Percentiles rank a stretch among this genome's conserved stretches.
phyloP scores from a whole-genome alignment of 495 filamentous ascomycete species.

The Aspergillus asperescens region DNA sequence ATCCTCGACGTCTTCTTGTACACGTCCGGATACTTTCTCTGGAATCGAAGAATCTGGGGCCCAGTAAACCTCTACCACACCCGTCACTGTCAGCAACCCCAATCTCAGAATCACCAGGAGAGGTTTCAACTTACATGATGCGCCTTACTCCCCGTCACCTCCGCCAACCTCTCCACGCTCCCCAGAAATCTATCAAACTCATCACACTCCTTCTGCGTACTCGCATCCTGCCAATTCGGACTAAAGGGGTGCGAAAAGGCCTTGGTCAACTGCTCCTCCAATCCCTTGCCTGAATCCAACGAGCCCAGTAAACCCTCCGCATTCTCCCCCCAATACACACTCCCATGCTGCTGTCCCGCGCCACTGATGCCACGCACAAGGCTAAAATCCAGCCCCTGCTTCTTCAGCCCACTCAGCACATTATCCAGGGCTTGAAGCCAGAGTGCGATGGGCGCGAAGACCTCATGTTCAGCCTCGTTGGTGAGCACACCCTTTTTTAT shows the following conservation, averaged over 20 bases:
- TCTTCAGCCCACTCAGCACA: conserved; percentile 66
- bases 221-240: conserved; percentile 97
- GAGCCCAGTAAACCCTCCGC: conserved; percentile 60
- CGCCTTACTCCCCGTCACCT: conserved; percentile 81
- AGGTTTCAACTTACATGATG: conserved; percentile 68
- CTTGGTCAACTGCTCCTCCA: conserved; percentile 64
- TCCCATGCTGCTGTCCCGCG: conserved; percentile 94
- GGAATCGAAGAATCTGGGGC: conserved; percentile 88
- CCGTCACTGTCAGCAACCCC: background rate
- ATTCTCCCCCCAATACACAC: conserved; percentile 78
- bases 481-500: conserved; percentile 83
- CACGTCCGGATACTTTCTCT: conserved; percentile 67
- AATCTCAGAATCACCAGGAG: conserved; percentile 24
- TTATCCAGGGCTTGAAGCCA: conserved; percentile 91
- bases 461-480: conserved; percentile 75
- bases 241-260: conserved; percentile 84
- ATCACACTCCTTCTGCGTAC: conserved; percentile 88
- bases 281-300: conserved; percentile 52
- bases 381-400: conserved; percentile 68
- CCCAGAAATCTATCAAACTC: conserved; percentile 72
- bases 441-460: conserved; percentile 87
- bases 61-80: conserved; percentile 85
- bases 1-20: conserved; percentile 79
- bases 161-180: conserved; percentile 59
- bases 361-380: conserved; percentile 79